Evolutionary conservation across 2,329 filamentous ascomycete species (phyloP), one percentile per base, ranked within the genome.

Genomic region (Ceratocystis ficicola): DNA sequence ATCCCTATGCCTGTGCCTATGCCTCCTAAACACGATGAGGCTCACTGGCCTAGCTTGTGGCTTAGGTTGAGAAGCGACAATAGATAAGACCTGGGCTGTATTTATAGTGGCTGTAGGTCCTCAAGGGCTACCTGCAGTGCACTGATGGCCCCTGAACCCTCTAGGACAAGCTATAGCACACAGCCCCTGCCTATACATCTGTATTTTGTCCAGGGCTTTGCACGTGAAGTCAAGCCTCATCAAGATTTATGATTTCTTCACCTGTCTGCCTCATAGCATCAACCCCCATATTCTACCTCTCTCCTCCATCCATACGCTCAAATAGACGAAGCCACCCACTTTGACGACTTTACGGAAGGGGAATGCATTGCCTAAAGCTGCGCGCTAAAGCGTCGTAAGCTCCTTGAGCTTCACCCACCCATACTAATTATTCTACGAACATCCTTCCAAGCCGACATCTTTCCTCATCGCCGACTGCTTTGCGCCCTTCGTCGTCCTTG

Each of bases 331-430:
- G 6, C 2, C 28, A 1, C 25, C 8, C 30, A 8, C 55, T 59
- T 36, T n/a, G 5, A 36, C 15, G 4, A 15, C 28, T 36, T n/a
- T 2, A 59, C 15, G 4, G 28, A 32, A 28, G 36, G 55, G 55
- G 55, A 30, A 59, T 59, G 55, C 55, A 30, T 59, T 30, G 55
- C 32, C 55, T 36, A 59, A 20, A n/a, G 55, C 25, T 59, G 55
- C 55, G 28, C 55, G 30, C 55, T 36, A 30, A 59, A 59, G 55
- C 55, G 55, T 36, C 30, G 17, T 59, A 59, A 36, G 55, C 55
- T 59, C 55, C 8, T 59, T 36, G 55, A 25, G 55, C 55, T 59
- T 59, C 55, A 59, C 55, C 55, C 25, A 32, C 55, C 48, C 30
- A 30, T n/a, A 30, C 55, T 30, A 6, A 30, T n/a, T 36, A 28